Base-by-base conservation (phyloP, 2,329 filamentous ascomycete species). In the Cryphonectria parasitica region DNA sequence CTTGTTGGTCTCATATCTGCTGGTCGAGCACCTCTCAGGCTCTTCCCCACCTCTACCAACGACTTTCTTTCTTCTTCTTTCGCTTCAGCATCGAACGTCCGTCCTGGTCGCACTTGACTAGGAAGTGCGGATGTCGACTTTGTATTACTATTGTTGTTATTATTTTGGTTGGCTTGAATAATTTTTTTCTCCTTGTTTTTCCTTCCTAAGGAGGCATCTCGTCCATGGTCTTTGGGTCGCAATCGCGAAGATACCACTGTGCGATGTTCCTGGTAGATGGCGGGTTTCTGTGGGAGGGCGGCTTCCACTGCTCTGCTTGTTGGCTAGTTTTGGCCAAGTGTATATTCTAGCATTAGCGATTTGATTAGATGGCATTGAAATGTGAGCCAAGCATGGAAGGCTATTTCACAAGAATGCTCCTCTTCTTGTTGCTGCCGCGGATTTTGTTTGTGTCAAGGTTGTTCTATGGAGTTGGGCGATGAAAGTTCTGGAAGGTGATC, bases 161-260 rank as follows among this genome's bases (percentile, higher is more conserved):
- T 70, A 66, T 34, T 67, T 61, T n/a, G 67, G 36, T 13, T 25
- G 31, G 36, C 17, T 17, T 43, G 41, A 11, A 34, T 58, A 2
- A n/a, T n/a, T n/a, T 34, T 60, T 34, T 60, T 19, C 3, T 60
- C n/a, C 15, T 22, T 34, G 19, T 34, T 25, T 36, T 13, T 64
- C n/a, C n/a, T 64, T 28, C 13, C 7, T 61, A 25, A 25, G 66
- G 43, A 72, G 64, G 66, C 66, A 68, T 54, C 31, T 41, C 45
- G 66, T 64, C 49, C 61, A 39, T 66, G 66, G 28, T 70, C 63
- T 45, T 71, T 70, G 67, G 64, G 67, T 64, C 70, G 71, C 72
- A 64, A 68, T 73, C 70, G 67, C 70, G 68, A 73, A 71, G 72
- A 75, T 74, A 74, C 74, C 74, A 74, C 64, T 74, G 74, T 75